These are phyloP conservation scores for Alternaria ventricosa DNA, from an alignment of 2,329 filamentous ascomycete species.

Conservation along the genomic window DNA sequence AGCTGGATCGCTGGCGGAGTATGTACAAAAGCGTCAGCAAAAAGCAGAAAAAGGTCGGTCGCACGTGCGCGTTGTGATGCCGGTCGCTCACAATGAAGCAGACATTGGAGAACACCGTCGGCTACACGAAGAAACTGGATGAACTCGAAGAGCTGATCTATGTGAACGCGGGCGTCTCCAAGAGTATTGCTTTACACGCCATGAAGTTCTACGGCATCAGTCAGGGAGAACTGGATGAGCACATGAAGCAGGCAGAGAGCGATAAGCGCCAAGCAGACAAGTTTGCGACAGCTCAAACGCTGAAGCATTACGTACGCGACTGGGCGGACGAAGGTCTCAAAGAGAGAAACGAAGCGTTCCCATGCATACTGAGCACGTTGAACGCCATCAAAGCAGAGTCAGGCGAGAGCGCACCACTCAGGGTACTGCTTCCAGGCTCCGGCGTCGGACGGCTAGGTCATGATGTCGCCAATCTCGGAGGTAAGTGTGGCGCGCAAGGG, in stretches of 20 bases:
- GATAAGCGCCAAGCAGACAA: constrained; percentile 51
- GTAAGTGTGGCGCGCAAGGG: constrained; percentile 26
- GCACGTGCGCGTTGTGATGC: not conserved
- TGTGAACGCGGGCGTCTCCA: constrained; percentile 56
- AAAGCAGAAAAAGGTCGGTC: constrained; percentile 29
- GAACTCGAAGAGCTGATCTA: constrained; percentile 53
- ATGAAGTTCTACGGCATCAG: constrained; percentile 57
- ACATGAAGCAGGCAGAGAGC: constrained; percentile 49
- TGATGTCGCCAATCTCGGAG: constrained; percentile 55
- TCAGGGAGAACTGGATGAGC: constrained; percentile 54
- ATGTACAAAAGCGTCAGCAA: constrained; percentile 31
- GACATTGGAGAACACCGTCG: constrained; percentile 25
- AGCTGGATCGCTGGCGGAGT: constrained; percentile 30
- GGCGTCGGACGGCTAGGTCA: constrained; percentile 61
- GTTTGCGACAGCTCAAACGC: constrained; percentile 58
- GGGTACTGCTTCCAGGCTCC: constrained; percentile 60
- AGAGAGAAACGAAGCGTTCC: constrained; percentile 54
- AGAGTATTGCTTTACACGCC: constrained; percentile 54
- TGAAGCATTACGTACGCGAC: constrained; percentile 66
- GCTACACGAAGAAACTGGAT: constrained; percentile 52
- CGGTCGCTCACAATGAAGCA: not conserved
- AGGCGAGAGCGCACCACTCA: constrained; percentile 26
- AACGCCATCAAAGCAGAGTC: not conserved
- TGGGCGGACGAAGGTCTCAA: constrained; percentile 59
- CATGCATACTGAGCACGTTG: constrained; percentile 42